Percentiles rank a stretch among this genome's conserved stretches.
Conservation (phyloP, 345 rosid genomes). For the Bruguiera parviflora region DNA sequence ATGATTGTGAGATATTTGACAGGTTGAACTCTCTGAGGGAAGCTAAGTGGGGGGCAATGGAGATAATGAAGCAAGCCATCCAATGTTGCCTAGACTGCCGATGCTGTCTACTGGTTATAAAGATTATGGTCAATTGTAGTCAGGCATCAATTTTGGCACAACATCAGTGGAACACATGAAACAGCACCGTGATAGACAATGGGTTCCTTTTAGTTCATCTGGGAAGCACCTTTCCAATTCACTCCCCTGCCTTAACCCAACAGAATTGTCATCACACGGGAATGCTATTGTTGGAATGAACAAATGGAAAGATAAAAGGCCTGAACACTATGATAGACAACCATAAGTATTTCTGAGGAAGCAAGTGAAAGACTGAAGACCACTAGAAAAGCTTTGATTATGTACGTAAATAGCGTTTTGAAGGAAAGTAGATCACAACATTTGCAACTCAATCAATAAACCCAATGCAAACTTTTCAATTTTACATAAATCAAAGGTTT, state of each 20-base stretch:
- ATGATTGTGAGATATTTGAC: constrained; percentile 68
- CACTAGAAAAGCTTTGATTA: not conserved
- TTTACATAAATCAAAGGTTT: constrained; percentile 6
- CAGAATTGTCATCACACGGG: too few species aligned
- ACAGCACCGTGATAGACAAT: too few species aligned
- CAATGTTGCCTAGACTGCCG: not conserved
- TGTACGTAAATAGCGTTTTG: not conserved
- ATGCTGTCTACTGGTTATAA: not conserved
- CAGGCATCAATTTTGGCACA: too few species aligned
- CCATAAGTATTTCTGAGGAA: too few species aligned
- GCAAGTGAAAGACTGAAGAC: too few species aligned
- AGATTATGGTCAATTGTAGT: not conserved
- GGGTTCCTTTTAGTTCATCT: too few species aligned
- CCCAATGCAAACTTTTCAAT: constrained; percentile 5
- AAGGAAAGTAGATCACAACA: not conserved
- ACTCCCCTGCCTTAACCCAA: too few species aligned
- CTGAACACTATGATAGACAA: too few species aligned
- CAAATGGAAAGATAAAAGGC: too few species aligned
- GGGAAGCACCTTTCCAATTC: too few species aligned
- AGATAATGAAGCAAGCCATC: not conserved
- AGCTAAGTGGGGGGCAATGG: constrained; percentile 2
- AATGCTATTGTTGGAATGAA: too few species aligned
- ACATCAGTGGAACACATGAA: too few species aligned
- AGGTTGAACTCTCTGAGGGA: constrained; percentile 10
- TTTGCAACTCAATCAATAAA: constrained; percentile 3